Evolutionary conservation across 1,284 basidiomycete genomes (phyloP).

Genomic region (Waitea zeae): DNA sequence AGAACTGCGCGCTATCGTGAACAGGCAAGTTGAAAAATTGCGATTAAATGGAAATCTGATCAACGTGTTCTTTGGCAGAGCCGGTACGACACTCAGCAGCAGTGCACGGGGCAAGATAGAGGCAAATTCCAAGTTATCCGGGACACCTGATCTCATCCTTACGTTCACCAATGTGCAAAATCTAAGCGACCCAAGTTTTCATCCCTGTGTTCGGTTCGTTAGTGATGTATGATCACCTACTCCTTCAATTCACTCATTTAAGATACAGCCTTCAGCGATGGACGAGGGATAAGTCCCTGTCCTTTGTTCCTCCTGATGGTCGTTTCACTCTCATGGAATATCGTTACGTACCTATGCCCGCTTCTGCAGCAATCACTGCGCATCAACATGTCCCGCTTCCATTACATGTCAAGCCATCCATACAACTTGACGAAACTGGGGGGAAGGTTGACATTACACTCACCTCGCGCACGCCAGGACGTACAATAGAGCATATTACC

Average conservation of each 20-base stretch:
- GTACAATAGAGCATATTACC: neutral
- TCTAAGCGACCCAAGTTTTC: constrained; percentile 71
- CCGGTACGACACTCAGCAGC: constrained; percentile 57
- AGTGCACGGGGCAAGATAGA: constrained; percentile 71
- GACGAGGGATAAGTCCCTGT: constrained; percentile 63
- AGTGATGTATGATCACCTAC: constrained; percentile 2
- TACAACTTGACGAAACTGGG: neutral
- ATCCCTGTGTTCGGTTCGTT: constrained; percentile 75
- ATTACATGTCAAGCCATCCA: constrained; percentile 1
- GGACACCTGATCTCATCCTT: constrained; percentile 77
- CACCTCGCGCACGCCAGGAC: no score
- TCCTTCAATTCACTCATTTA: neutral
- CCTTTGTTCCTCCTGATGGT: constrained; percentile 92
- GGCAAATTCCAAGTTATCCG: constrained; percentile 69
- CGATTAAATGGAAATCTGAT: neutral
- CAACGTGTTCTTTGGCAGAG: constrained; percentile 26
- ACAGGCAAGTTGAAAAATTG: constrained; percentile 35
- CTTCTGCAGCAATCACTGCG: constrained; percentile 6
- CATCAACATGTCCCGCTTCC: neutral
- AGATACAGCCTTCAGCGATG: constrained; percentile 55
- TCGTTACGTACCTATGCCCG: constrained; percentile 34
- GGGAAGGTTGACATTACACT: neutral
- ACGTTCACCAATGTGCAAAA: constrained; percentile 66
- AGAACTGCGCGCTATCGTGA: constrained; percentile 69
- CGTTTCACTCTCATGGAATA: constrained; percentile 81